These are phyloP conservation scores for Bryoglossum gracile DNA, from an alignment of 495 filamentous ascomycete species.

Conservation along the genomic window DNA sequence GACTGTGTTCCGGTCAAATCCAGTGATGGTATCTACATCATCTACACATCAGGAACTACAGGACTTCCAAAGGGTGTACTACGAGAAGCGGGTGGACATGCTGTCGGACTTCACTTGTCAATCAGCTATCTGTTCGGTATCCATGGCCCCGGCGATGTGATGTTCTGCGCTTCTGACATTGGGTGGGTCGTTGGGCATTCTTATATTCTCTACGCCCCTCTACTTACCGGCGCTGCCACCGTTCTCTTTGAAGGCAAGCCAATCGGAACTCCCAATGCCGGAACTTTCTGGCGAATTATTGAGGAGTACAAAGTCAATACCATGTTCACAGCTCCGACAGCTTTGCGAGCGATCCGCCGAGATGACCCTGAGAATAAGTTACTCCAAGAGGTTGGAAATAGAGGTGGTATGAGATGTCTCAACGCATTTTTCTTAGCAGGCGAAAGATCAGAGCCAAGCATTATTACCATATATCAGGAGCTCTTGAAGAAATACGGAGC, in stretches of 20 bases:
- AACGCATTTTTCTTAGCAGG: conserved; percentile 78
- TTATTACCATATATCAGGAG: conserved; percentile 70
- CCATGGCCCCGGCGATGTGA: conserved; percentile 71
- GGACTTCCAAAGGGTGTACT: conserved; percentile 85
- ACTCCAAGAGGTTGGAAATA: conserved; percentile 52
- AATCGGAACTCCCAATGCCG: conserved; percentile 79
- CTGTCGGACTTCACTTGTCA: conserved; percentile 73
- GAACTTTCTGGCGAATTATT: conserved; percentile 80
- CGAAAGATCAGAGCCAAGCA: conserved; percentile 81
- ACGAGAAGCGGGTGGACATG: conserved; percentile 77
- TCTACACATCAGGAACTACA: conserved; percentile 82
- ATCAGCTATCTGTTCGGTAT: conserved; percentile 75
- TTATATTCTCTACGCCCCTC: conserved; percentile 77
- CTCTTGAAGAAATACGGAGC: conserved; percentile 59
- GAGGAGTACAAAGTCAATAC: conserved; percentile 78
- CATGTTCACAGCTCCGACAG: conserved; percentile 81
- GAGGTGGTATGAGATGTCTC: conserved; percentile 60
- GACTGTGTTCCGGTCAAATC: conserved; percentile 69
- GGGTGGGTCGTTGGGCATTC: conserved; percentile 84
- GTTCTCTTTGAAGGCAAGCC: conserved; percentile 91
- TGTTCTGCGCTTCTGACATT: conserved; percentile 79
- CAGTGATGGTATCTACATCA: conserved; percentile 77
- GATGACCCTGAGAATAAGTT: conserved; percentile 70
- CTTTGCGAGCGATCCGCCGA: conserved; percentile 76
- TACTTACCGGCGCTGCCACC: conserved; percentile 78